phyloP scores from a whole-genome alignment of 371 early-diverging fungal genomes.

The Mortierella sp. region DNA sequence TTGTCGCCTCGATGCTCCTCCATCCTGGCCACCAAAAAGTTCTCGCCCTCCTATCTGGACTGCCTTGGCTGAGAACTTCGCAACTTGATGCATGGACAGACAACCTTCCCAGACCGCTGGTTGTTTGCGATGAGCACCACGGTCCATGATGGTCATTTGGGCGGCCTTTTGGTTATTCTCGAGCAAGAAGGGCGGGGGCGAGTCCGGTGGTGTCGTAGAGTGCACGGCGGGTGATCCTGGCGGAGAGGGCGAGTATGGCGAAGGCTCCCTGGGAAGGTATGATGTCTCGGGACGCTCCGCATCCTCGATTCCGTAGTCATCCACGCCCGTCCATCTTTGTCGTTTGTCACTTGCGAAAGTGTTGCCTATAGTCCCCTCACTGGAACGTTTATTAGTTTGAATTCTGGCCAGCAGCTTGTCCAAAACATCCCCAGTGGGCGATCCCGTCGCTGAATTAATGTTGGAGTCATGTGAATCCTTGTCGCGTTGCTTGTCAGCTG shows the following conservation, averaged over 20 bases:
- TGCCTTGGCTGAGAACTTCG: slow-evolving; percentile 69
- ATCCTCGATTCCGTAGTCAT: slow-evolving; percentile 19
- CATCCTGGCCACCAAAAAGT: slow-evolving; percentile 24
- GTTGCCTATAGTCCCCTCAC: slow-evolving; percentile 51
- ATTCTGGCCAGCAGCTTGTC: slow-evolving; percentile 58
- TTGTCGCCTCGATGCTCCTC: slow-evolving; percentile 44
- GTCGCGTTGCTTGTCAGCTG: slow-evolving; percentile 15
- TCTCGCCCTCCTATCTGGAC: slow-evolving; percentile 74
- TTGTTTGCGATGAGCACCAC: neutral
- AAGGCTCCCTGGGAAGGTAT: slow-evolving; percentile 57
- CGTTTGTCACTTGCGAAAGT: slow-evolving; percentile 49
- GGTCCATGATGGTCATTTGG: slow-evolving; percentile 14
- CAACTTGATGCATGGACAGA: slow-evolving; percentile 79
- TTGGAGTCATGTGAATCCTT: slow-evolving; percentile 29
- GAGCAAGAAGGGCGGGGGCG: slow-evolving; percentile 54
- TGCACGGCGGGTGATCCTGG: slow-evolving; percentile 27
- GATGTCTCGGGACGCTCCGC: slow-evolving; percentile 3
- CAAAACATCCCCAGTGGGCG: slow-evolving; percentile 41
- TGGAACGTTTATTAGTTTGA: slow-evolving; percentile 57
- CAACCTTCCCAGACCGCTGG: slow-evolving; percentile 73
- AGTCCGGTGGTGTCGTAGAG: slow-evolving; percentile 45
- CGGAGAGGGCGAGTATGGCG: slow-evolving; percentile 55
- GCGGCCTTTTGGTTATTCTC: slow-evolving; percentile 34
- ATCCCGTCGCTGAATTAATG: slow-evolving; percentile 42
- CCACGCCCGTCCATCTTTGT: slow-evolving; percentile 20